These are phyloP conservation scores for Lentinula novae-zelandiae DNA, from an alignment of 1,284 basidiomycete genomes.

Conservation along the genomic window DNA sequence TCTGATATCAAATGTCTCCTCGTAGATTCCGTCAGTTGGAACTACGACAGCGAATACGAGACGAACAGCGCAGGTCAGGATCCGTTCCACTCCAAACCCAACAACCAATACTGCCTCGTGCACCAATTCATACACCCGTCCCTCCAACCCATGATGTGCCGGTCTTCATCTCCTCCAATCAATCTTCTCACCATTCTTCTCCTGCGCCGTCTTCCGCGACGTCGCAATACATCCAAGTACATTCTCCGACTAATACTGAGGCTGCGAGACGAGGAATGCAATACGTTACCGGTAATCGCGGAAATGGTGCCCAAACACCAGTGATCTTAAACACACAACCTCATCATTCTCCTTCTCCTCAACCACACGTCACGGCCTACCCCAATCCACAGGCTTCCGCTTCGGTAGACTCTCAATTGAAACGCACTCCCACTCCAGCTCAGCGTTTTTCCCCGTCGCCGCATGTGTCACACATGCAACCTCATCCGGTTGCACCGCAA, in stretches of 20 bases:
- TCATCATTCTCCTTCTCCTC: conserved; percentile 23
- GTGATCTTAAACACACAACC: conserved; percentile 18
- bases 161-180: not conserved
- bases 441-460: conserved; percentile 9
- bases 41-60: conserved; percentile 25
- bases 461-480: not conserved
- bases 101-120: conserved; percentile 6
- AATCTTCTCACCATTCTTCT: conserved; percentile 8
- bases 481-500: not conserved
- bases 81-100: not conserved
- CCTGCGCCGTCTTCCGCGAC: conserved; percentile 4
- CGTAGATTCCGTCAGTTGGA: conserved; percentile 14
- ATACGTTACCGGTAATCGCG: not conserved
- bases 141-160: not conserved
- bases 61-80: conserved; percentile 19
- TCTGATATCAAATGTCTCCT: not conserved
- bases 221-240: conserved; percentile 11
- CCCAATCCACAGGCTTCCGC: conserved; percentile 30
- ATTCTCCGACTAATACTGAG: conserved; percentile 11
- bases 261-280: conserved; percentile 9
- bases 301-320: conserved; percentile 8
- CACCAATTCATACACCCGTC: conserved; percentile 10
- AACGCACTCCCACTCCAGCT: conserved; percentile 8
- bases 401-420: conserved; percentile 22
- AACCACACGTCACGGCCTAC: conserved; percentile 26